Percentiles rank a stretch among this genome's conserved stretches.
These are phyloP conservation scores for Amanita rubescens DNA, from an alignment of 768 basidiomycete species.

Conservation along the genomic window DNA sequence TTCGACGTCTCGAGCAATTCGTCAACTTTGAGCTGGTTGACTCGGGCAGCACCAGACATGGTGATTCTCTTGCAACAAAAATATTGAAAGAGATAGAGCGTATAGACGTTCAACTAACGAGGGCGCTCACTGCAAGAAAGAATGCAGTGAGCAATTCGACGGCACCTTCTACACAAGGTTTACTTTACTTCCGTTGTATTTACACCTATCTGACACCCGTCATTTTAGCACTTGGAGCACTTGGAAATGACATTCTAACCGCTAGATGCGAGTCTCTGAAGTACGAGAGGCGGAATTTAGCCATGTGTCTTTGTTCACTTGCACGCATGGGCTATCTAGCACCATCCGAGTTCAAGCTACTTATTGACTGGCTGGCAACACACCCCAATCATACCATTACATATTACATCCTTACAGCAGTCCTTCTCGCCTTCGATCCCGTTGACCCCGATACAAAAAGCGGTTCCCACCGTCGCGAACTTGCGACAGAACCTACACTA, in stretches of 20 bases:
- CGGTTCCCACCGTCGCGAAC: conserved; percentile 36
- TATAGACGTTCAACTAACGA: conserved; percentile 44
- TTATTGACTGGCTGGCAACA: conserved; percentile 65
- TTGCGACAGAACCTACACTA: conserved; percentile 39
- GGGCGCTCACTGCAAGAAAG: conserved; percentile 50
- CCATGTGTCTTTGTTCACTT: conserved; percentile 54
- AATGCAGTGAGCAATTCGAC: conserved; percentile 58
- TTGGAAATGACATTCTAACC: conserved; percentile 62
- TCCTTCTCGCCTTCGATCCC: conserved; percentile 61
- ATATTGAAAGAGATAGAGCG: conserved; percentile 60
- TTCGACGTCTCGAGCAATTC: conserved; percentile 47
- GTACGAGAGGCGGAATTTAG: conserved; percentile 65
- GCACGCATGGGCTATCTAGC: conserved; percentile 56
- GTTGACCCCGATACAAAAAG: conserved; percentile 44
- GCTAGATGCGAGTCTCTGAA: conserved; percentile 67
- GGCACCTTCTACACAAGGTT: conserved; percentile 49
- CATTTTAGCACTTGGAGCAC: conserved; percentile 32
- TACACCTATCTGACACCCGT: not conserved
- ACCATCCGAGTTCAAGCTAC: conserved; percentile 49
- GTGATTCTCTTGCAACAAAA: conserved; percentile 40
- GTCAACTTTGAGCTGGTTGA: conserved; percentile 48
- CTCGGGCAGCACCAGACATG: conserved; percentile 22
- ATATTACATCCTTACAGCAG: conserved; percentile 58
- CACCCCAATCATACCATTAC: conserved; percentile 64
- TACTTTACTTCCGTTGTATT: conserved; percentile 10